These are phyloP conservation scores for Musa schizocarpa DNA, from an alignment of 176 grass and related monocot species.

Conservation along the genomic window DNA sequence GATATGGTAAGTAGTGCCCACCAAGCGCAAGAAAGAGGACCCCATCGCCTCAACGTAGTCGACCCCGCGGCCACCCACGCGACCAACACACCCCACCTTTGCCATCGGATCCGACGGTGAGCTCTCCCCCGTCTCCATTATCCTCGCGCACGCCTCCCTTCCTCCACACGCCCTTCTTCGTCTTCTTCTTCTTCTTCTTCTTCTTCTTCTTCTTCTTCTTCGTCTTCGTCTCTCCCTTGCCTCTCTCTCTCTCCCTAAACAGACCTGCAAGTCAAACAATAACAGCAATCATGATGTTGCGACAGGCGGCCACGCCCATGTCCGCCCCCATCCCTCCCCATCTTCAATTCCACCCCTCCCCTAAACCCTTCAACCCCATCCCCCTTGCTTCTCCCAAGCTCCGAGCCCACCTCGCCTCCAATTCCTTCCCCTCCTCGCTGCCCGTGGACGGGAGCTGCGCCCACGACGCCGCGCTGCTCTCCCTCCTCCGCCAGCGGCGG, in stretches of 20 bases:
- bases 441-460: background rate
- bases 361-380: background rate
- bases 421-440: background rate
- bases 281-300: background rate
- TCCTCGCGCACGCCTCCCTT: background rate
- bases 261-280: no score
- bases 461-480: slow-evolving; percentile 35
- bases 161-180: background rate
- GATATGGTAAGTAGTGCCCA: no score
- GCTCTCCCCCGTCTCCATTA: background rate
- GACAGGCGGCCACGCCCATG: background rate
- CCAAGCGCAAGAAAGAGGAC: background rate
- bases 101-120: background rate
- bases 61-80: slow-evolving; percentile 1
- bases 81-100: background rate
- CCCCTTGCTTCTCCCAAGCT: slow-evolving; percentile 5
- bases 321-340: background rate
- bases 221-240: background rate
- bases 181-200: background rate
- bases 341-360: background rate
- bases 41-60: slow-evolving; percentile 16
- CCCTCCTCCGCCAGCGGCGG: slow-evolving; percentile 42
- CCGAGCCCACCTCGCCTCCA: slow-evolving; percentile 6
- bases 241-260: background rate
- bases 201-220: background rate